Conservation (phyloP, 345 rosid genomes). For the Brassica incana region DNA sequence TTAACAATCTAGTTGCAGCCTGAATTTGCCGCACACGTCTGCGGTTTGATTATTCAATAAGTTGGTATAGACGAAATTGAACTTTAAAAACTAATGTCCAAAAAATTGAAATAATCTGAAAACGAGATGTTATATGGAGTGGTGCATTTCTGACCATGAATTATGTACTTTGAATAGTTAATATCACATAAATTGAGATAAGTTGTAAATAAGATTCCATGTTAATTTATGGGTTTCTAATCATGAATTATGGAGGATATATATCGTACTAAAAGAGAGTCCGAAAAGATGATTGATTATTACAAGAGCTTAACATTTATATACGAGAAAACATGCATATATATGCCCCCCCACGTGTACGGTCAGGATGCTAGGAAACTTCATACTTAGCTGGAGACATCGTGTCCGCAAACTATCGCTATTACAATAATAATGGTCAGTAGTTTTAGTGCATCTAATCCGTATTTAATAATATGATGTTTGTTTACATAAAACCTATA, state of each 20-base stretch:
- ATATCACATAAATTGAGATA: neutral
- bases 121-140: neutral
- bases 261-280: constrained; percentile 17
- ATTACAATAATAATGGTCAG: neutral
- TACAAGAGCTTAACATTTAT: constrained; percentile 9
- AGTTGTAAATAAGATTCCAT: neutral
- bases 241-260: constrained; percentile 10
- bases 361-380: constrained; percentile 33
- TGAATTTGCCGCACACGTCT: constrained; percentile 30
- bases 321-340: constrained; percentile 26
- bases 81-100: neutral
- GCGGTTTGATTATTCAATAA: constrained; percentile 19
- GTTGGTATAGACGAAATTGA: constrained; percentile 17
- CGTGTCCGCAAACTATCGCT: constrained; percentile 37
- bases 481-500: neutral
- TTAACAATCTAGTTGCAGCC: neutral
- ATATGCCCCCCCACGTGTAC: constrained; percentile 64
- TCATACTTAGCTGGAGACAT: constrained; percentile 35
- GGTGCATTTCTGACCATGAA: neutral
- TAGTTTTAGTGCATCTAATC: neutral
- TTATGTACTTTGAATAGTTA: neutral
- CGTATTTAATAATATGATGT: neutral
- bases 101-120: neutral
- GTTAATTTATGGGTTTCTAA: neutral
- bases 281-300: constrained; percentile 17